Evolutionary conservation across 768 basidiomycete genomes (phyloP), one percentile per base, ranked within the genome.

Genomic region (Boletus subparvulus): DNA sequence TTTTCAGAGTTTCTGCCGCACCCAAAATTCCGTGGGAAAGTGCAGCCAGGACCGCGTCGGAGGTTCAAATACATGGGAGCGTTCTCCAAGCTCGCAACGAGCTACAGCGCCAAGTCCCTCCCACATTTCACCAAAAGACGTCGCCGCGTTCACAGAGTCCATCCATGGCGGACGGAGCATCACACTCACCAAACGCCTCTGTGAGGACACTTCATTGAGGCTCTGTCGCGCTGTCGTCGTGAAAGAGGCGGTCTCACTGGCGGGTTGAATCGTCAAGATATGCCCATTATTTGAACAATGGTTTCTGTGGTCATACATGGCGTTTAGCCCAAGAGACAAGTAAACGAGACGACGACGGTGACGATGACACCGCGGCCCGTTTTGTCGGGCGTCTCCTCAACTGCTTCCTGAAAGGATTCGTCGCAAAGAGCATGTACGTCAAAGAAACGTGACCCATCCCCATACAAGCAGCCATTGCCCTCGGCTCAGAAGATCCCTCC

Each of bases 221-320:
- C 69, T 94, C 6, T 76, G 78, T 41, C 77, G 83, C 49, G 78
- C 86, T 6, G 65, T 96, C 12, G 76, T 81, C 4, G 67, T 90
- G 41, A 97, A 94, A 78, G 95, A 94, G 71, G 94, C 94, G 9
- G 80, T 82, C 2, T 63, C 76, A 0, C 81, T 84, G 12, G 94
- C 86, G 0, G 94, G 98, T 70, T 75, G 88, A 41, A 76, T 87
- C 24, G 75, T 92, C 69, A 94, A 88, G 75, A 13, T 98, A 92
- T 69, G 79, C 88, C 19, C 84, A 78, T 43, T 90, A 87, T 69
- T 73, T 90, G 32, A 87, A n/a, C n/a, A n/a, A n/a, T 28, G 12
- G 13, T 12, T 8, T 46, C 6, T 5, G 24, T 2, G 3, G 39
- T 43, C 33, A 36, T 44, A 24, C 16, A 47, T 33, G 12, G 11